Base-by-base conservation (phyloP, 192 early-diverging fungal species). In the Fimicolochytrium jonesii region DNA sequence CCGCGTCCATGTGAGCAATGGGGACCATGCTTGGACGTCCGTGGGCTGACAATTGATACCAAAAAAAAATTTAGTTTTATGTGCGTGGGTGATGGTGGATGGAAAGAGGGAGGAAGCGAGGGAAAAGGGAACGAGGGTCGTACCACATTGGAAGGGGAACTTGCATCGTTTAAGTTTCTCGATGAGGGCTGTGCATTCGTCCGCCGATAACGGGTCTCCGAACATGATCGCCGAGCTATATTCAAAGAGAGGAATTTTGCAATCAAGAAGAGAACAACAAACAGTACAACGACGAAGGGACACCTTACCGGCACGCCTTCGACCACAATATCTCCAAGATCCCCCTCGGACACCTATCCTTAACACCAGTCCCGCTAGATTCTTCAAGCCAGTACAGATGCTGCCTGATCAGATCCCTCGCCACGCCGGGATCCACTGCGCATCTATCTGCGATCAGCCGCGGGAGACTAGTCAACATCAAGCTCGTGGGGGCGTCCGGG, bases 271-370 rank as follows among this genome's bases (percentile, higher is more conserved):
- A 23, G 22, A 9, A 22, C n/a, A 13, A 36, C n/a, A 61, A 56
- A 35, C 22, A 18, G 42, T 20, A 54, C 5, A 59, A 25, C 15
- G 13, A 17, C n/a, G 29, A 22, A 31, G 34, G 15, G 55, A 15
- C 2, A 6, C 13, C 70, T 29, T 42, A 69, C 67, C 86, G 69
- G 67, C 89, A 91, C 9, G 89, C 86, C 55, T 88, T 90, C 5
- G 87, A 88, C 43, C 87, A 84, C 32, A 89, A 55, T 28, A 90
- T 80, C 28, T 89, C 85, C 39, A 87, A 44, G 6, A 90, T 80
- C 10, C 77, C 82, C 42, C 70, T 74, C 4, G 88, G 88, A 62
- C 80, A 84, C 33, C 64, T 68, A 20, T 67, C 11, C 0, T 55
- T 42, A 15, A 48, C 5, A 15, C 34, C 6, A 28, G 30, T 46